phyloP scores from a whole-genome alignment of 1,284 basidiomycete genomes.

The Flammula alnicola region DNA sequence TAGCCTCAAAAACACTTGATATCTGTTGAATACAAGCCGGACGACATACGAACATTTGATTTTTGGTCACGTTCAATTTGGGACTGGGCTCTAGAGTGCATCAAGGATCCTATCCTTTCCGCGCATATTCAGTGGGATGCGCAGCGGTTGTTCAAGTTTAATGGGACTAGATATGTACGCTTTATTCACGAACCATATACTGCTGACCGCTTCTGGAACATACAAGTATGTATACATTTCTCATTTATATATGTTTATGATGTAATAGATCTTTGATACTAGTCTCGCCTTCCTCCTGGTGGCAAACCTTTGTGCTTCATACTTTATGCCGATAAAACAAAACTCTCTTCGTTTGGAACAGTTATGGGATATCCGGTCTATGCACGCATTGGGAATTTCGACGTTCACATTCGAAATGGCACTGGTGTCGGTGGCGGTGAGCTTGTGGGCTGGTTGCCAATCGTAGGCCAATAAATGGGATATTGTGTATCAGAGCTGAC shows the following conservation, averaged over 20 bases:
- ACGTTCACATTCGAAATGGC: too few relatives aligned
- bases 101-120: constrained; percentile 25
- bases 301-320: constrained; percentile 21
- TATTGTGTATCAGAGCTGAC: too few relatives aligned
- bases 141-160: constrained; percentile 29
- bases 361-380: too few relatives aligned
- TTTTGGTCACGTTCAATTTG: constrained; percentile 24
- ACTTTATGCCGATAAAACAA: constrained; percentile 46
- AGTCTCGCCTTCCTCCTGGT: constrained; percentile 14
- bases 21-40: constrained; percentile 1
- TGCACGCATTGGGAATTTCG: too few relatives aligned
- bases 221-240: too few relatives aligned
- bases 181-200: constrained; percentile 43
- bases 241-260: constrained; percentile 29
- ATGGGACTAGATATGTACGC: constrained; percentile 31
- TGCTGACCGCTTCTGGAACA: constrained; percentile 23
- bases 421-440: too few relatives aligned
- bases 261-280: constrained; percentile 24
- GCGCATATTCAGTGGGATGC: constrained; percentile 31
- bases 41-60: background rate
- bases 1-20: background rate
- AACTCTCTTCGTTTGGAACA: constrained; percentile 31
- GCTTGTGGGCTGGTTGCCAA: too few relatives aligned
- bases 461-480: too few relatives aligned
- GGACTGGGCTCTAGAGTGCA: constrained; percentile 26